A percentile compares a stretch with the other conserved stretches of the same genome.
Conservation (phyloP, 306 rosid species). For the Biancaea sappan region DNA sequence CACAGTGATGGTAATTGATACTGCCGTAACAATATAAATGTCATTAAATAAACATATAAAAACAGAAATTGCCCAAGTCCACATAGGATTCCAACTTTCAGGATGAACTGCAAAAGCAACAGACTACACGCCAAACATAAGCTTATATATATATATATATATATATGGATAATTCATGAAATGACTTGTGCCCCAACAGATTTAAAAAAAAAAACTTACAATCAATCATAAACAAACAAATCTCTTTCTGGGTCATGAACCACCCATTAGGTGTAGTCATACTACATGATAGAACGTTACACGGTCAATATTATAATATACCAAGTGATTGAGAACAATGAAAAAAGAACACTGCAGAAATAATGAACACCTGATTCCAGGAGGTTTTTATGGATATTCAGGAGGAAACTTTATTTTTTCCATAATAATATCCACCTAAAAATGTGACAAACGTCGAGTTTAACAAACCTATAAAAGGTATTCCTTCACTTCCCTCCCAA, state of each 20-base stretch:
- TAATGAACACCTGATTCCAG: conserved; percentile 82
- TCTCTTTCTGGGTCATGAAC: conserved; percentile 86
- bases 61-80: too few relatives aligned
- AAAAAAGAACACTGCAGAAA: conserved; percentile 18
- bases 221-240: conserved; percentile 96
- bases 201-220: conserved; percentile 65
- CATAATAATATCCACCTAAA: conserved; percentile 91
- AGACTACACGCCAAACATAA: conserved; percentile 31
- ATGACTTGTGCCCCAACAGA: conserved; percentile 3
- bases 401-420: conserved; percentile 92
- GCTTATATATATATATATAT: too few relatives aligned
- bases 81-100: conserved; percentile 99
- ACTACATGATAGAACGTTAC: conserved; percentile 48
- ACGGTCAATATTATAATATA: conserved; percentile 11
- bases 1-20: too few relatives aligned
- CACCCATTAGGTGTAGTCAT: conserved; percentile 97
- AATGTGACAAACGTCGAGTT: neutral
- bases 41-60: too few relatives aligned
- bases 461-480: conserved; percentile 86
- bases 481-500: conserved; percentile 98
- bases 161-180: conserved; percentile 19
- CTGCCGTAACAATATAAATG: too few relatives aligned
- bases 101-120: conserved; percentile 80
- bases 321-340: conserved; percentile 15
- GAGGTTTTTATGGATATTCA: conserved; percentile 94